Evolutionary conservation across 345 rosid species (phyloP).

Genomic region (Heritiera littoralis): DNA sequence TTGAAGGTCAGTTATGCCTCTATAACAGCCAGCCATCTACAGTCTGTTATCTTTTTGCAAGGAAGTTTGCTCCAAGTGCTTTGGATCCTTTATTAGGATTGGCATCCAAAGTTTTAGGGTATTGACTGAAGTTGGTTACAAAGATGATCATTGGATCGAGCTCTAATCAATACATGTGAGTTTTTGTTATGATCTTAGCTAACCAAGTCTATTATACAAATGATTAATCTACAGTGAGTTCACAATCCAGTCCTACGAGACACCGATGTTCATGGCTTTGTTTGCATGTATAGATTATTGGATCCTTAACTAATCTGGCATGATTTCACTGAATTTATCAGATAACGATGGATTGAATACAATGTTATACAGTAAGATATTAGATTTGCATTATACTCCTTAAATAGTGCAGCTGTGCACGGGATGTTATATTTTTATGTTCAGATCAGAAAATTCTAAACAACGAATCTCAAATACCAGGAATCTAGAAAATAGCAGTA

Average conservation of each 20-base stretch:
- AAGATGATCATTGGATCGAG: neutral
- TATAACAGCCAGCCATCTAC: slow-evolving; percentile 53
- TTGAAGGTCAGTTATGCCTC: slow-evolving; percentile 46
- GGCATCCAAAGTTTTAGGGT: slow-evolving; percentile 53
- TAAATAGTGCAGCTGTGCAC: too few species aligned
- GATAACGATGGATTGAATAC: neutral
- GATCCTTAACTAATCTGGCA: neutral
- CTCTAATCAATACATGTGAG: neutral
- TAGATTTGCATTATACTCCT: too few species aligned
- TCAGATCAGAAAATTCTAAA: too few species aligned
- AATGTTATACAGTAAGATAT: too few species aligned
- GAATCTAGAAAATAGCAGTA: too few species aligned
- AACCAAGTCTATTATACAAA: neutral
- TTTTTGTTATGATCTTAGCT: neutral
- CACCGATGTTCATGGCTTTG: neutral
- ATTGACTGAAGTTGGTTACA: slow-evolving; percentile 25
- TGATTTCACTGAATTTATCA: neutral
- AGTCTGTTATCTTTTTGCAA: slow-evolving; percentile 69
- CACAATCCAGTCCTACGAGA: neutral
- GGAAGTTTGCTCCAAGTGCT: slow-evolving; percentile 82
- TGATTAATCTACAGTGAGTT: neutral
- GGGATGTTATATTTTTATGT: too few species aligned
- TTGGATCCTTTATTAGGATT: slow-evolving; percentile 60
- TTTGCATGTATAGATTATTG: too few species aligned
- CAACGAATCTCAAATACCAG: too few species aligned